Evolutionary conservation across 371 early-diverging fungal genomes (phyloP).

Genomic region (Mucor racemosus): DNA sequence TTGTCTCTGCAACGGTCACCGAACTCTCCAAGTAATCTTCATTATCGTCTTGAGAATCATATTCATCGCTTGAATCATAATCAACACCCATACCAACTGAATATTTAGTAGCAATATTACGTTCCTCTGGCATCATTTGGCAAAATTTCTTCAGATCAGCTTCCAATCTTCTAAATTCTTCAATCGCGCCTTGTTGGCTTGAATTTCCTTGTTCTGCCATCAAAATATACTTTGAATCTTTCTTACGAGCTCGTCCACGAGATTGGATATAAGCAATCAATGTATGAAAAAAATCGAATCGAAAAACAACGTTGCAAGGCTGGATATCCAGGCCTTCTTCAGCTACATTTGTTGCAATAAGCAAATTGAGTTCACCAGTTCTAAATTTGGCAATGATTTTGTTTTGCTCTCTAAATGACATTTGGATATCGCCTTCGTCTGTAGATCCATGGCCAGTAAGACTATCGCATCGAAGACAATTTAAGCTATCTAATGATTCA

Average conservation of each 20-base stretch:
- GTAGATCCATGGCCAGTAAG: constrained; percentile 75
- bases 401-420: constrained; percentile 70
- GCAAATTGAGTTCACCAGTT: constrained; percentile 68
- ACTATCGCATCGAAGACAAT: constrained; percentile 56
- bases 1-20: constrained; percentile 59
- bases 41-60: constrained; percentile 31
- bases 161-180: constrained; percentile 56
- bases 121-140: constrained; percentile 48
- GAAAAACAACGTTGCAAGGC: constrained; percentile 91
- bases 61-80: constrained; percentile 33
- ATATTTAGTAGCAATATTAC: constrained; percentile 41
- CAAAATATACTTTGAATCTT: constrained; percentile 76
- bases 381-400: constrained; percentile 72
- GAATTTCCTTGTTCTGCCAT: constrained; percentile 65
- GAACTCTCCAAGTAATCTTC: constrained; percentile 36
- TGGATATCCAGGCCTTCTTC: constrained; percentile 98
- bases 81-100: constrained; percentile 5
- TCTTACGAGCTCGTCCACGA: constrained; percentile 89
- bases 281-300: constrained; percentile 81
- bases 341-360: constrained; percentile 94
- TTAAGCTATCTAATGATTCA: constrained; percentile 40
- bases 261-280: constrained; percentile 88
- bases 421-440: constrained; percentile 58
- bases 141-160: constrained; percentile 59
- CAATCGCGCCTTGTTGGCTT: constrained; percentile 40